Base-by-base conservation (phyloP, 345 rosid species). In the Citrus hindsii region DNA sequence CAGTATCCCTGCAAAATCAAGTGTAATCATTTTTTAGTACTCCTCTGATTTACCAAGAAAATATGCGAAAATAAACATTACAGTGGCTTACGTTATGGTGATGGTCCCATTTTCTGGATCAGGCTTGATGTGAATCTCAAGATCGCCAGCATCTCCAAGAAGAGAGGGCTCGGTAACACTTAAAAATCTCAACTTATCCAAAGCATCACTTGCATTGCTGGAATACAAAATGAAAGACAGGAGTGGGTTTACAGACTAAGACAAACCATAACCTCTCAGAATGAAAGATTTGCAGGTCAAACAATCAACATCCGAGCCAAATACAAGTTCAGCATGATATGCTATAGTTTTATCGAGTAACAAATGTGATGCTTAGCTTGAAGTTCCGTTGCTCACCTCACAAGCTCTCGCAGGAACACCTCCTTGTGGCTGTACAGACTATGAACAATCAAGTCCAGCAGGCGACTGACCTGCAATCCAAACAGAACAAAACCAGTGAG, bases 151-250 rank as follows among this genome's bases (percentile, higher is more conserved):
- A 81, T 96, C 93, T 71, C 98, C 97, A 73, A 96, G 97, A 78
- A 96, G 79, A 58, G 97, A 46, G 10, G 99, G 98, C 79, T 96
- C 98, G 4, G 99, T 96, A 64, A 96, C 98, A 83, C 99, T 92
- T 81, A 90, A 81, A 86, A 96, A 96, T 83, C 99, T 89, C 83
- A 96, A 76, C 91, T 96, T 96, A 81, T 94, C 99, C 73, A 96
- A 87, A 77, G 99, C 99, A 92, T 96, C 99, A 85, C 99, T 96
- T 27, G 97, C 99, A 78, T 96, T 96, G 83, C 99, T 96, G 90
- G 1, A 78, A 74, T 35, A 85, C 32, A 69, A 37, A 68, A 79
- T 58, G 81, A 79, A 14, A 87, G 9, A 81, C 38, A 28, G 38
- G 77, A 61, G 37, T 72, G 71, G 80, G 59, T 24, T 3, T 24